Conservation (phyloP, 257 asterid genomes). For the Solanum habrochaites region DNA sequence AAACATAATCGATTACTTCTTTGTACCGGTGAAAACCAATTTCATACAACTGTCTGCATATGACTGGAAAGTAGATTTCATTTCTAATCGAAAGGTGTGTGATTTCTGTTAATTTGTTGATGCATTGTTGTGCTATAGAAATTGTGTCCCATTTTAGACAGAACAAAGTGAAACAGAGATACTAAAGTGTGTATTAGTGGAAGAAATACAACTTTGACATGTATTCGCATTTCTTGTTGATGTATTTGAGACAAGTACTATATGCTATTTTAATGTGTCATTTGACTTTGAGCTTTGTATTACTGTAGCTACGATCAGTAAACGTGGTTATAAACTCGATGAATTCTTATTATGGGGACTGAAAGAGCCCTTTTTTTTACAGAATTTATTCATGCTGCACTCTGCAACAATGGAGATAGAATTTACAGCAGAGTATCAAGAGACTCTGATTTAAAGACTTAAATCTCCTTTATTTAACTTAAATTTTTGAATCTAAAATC, state of each 20-base stretch:
- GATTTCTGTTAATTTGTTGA: background rate
- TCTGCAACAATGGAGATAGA: background rate
- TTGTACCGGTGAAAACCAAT: background rate
- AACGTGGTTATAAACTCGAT: background rate
- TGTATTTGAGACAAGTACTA: too few relatives aligned
- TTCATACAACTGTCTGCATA: background rate
- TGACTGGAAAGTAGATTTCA: background rate
- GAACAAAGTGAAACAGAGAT: background rate
- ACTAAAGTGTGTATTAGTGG: background rate
- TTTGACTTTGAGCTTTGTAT: too few relatives aligned
- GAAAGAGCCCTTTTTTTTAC: background rate
- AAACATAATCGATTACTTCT: background rate
- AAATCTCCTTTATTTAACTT: background rate
- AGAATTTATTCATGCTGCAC: background rate
- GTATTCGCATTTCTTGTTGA: background rate
- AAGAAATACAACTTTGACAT: background rate
- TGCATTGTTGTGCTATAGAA: background rate
- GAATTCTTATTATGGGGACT: background rate
- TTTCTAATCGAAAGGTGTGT: background rate
- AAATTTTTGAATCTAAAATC: background rate
- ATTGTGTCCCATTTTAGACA: background rate
- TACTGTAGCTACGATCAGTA: background rate
- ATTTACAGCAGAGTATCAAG: background rate
- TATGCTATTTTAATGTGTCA: too few relatives aligned
- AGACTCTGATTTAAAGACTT: background rate